These are phyloP conservation scores for Pinus albicaulis DNA, from an alignment of 75 land plant species.

Conservation along the genomic window DNA sequence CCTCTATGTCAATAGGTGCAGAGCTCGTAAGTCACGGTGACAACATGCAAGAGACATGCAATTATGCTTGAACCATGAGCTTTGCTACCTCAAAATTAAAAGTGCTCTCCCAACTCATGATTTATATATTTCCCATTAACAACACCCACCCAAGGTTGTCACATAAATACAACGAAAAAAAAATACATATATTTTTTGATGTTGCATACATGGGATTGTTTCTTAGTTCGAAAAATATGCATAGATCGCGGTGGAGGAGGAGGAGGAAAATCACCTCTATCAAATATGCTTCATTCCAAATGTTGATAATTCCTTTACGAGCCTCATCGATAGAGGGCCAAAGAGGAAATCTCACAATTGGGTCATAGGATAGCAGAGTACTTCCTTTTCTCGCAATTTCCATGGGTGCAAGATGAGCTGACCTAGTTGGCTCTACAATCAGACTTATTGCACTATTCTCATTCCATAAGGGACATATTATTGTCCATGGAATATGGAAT, in stretches of 20 bases:
- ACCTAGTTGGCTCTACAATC: conserved; percentile 68
- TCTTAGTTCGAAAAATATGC: too few species aligned
- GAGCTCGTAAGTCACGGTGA: too few species aligned
- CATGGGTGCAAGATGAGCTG: conserved; percentile 68
- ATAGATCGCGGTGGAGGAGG: too few species aligned
- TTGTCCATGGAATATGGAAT: too few species aligned
- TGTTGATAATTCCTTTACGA: conserved; percentile 9
- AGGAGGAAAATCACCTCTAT: conserved; percentile 53
- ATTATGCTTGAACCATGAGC: too few species aligned
- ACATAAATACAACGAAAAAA: not conserved
- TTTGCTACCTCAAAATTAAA: not conserved
- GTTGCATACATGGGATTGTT: not conserved
- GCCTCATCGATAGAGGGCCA: conserved; percentile 77
- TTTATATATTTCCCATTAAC: not conserved
- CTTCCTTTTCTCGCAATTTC: conserved; percentile 23
- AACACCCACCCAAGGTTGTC: not conserved
- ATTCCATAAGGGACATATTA: too few species aligned
- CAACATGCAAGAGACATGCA: too few species aligned
- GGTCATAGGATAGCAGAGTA: too few species aligned
- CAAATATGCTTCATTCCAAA: conserved; percentile 34
- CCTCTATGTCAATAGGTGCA: not conserved
- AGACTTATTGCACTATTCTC: conserved; percentile 41
- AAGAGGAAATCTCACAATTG: conserved; percentile 57
- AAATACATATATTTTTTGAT: not conserved
- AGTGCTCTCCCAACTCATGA: not conserved